Base-by-base conservation (phyloP, 2,329 filamentous ascomycete genomes). In the Rutstroemia sydowiana region DNA sequence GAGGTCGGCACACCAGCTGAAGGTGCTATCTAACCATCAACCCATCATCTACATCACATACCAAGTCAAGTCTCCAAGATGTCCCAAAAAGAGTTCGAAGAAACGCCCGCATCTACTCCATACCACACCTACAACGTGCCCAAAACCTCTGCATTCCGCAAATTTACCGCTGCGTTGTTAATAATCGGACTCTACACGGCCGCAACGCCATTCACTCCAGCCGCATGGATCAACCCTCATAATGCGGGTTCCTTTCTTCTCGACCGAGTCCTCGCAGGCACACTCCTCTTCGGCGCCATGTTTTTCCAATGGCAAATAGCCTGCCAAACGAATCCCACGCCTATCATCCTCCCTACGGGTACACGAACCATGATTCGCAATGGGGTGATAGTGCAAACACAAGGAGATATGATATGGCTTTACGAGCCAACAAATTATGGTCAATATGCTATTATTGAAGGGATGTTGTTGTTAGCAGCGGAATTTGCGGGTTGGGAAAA, bases 231-330 rank as follows among this genome's bases (percentile, higher is more conserved):
- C n/a, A 30, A 52, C 23, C 47, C 55, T 28, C 32, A 21, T 11
- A n/a, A 44, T 36, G 44, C 52, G 3, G 55, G 57, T 5, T 52
- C 57, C 5, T 48, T 53, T 2, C 28, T 59, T 13, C 55, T 60
- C 43, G 59, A 61, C 43, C 41, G 32, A 16, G 53, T 60, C 39
- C 45, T 59, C 37, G 43, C 54, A 8, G 54, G 54, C 5, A 41
- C 54, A 23, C 48, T 60, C 20, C 43, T 59, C n/a, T 49, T 60
- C 37, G 54, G 55, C 2, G 57, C 55, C 0, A 32, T 59, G 10
- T 55, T 53, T 47, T 58, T 57, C 31, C 58, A 60, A 40, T 61
- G 57, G 57, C 58, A 48, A 11, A 55, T 60, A 23, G 54, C 59
- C 8, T 55, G 55, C 3, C 46, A 58, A 14, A 41, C 52, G 2